These are phyloP conservation scores for Exophiala bonariae DNA, from an alignment of 2,329 filamentous ascomycete species.

Conservation along the genomic window DNA sequence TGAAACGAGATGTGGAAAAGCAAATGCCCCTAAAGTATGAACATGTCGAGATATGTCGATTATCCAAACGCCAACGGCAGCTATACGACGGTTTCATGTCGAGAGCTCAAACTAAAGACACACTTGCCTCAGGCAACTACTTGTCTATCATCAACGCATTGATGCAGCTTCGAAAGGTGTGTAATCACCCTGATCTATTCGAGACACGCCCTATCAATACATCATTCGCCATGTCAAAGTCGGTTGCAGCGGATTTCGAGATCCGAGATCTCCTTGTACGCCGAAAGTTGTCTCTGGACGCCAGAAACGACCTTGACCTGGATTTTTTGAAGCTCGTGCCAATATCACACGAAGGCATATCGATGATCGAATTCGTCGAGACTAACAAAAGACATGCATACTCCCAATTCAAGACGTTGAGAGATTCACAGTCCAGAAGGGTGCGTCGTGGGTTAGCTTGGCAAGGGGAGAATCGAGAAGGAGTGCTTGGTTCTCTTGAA, in stretches of 20 bases:
- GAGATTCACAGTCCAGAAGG: conserved; percentile 66
- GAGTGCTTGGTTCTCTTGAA: conserved; percentile 71
- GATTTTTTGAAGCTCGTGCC: conserved; percentile 79
- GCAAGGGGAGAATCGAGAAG: conserved; percentile 39
- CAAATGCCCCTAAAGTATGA: conserved; percentile 99
- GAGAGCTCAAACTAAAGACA: conserved; percentile 83
- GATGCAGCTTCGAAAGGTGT: conserved; percentile 96
- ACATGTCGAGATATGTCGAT: conserved; percentile 90
- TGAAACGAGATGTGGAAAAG: conserved; percentile 97
- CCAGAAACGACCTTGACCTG: conserved; percentile 66
- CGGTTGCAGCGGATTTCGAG: conserved; percentile 72
- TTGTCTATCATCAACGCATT: conserved; percentile 97
- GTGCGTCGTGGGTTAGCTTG: conserved; percentile 36
- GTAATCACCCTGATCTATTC: conserved; percentile 96
- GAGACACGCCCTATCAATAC: conserved; percentile 95
- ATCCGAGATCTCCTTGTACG: conserved; percentile 71
- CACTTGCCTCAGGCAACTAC: conserved; percentile 88
- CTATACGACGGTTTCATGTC: conserved; percentile 96
- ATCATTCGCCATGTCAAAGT: conserved; percentile 86
- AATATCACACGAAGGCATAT: conserved; percentile 66
- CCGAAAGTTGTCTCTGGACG: conserved; percentile 58
- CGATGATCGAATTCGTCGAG: conserved; percentile 50
- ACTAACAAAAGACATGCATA: conserved; percentile 70
- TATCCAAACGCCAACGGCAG: conserved; percentile 93
- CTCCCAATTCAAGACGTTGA: conserved; percentile 66